Percentiles rank a stretch among this genome's conserved stretches.
These are phyloP conservation scores for Neurospora discreta DNA, from an alignment of 495 filamentous ascomycete genomes.

Conservation along the genomic window DNA sequence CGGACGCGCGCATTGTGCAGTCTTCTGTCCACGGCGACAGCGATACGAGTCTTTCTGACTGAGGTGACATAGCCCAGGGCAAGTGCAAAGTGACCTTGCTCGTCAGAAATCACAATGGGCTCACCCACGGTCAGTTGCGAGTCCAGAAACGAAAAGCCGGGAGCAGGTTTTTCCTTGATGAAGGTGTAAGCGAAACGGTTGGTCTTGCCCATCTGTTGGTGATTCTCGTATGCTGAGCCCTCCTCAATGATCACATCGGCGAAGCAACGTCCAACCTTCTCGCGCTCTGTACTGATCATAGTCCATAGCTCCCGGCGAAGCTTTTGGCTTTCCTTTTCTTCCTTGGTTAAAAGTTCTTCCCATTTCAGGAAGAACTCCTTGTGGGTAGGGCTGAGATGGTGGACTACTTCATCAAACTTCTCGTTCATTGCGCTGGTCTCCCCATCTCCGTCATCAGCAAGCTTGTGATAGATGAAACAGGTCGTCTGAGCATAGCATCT, in stretches of 20 bases:
- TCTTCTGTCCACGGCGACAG: conserved; percentile 76
- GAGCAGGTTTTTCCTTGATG: conserved; percentile 46
- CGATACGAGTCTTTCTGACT: conserved; percentile 60
- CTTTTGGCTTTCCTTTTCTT: conserved; percentile 78
- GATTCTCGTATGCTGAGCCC: conserved; percentile 56
- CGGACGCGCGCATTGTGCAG: conserved; percentile 77
- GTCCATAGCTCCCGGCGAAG: conserved; percentile 89
- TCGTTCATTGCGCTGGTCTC: conserved; percentile 66
- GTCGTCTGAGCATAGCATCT: conserved; percentile 79
- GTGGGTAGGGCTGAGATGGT: conserved; percentile 61
- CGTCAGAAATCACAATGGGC: conserved; percentile 92
- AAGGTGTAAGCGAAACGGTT: conserved; percentile 84
- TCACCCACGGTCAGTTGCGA: conserved; percentile 85
- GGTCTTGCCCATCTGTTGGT: conserved; percentile 56
- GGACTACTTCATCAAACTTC: conserved; percentile 64
- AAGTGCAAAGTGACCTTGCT: conserved; percentile 86
- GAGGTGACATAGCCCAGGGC: conserved; percentile 82
- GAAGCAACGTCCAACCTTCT: conserved; percentile 66
- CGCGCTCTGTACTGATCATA: conserved; percentile 78
- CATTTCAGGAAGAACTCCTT: conserved; percentile 83
- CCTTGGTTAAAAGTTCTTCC: conserved; percentile 86
- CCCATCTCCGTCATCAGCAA: conserved; percentile 73
- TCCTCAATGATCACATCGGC: conserved; percentile 62
- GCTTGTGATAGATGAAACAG: conserved; percentile 90
- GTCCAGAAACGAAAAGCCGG: conserved; percentile 71